Percentiles rank a stretch among this genome's conserved stretches.
These are phyloP conservation scores for Mucor indicus DNA, from an alignment of 371 early-diverging fungal genomes.

Conservation along the genomic window DNA sequence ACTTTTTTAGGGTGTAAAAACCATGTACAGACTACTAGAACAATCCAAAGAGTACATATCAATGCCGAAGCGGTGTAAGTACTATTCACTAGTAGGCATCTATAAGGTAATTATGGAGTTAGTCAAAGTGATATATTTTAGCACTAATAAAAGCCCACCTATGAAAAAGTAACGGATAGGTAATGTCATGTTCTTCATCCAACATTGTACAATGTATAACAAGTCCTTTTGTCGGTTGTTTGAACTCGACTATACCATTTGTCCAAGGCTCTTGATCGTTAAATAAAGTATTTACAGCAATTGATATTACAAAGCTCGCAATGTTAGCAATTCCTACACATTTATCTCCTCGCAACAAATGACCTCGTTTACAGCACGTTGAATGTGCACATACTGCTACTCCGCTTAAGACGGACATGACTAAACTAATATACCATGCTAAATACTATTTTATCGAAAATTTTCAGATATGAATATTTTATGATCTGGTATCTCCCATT, in stretches of 20 bases:
- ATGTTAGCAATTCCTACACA: slow-evolving; percentile 23
- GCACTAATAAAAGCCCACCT: slow-evolving; percentile 16
- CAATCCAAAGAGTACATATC: slow-evolving; percentile 7
- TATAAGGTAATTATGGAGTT: background rate
- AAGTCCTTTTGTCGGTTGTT: slow-evolving; percentile 32
- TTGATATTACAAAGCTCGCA: slow-evolving; percentile 1
- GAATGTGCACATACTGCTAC: slow-evolving; percentile 28
- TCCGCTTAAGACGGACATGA: slow-evolving; percentile 20
- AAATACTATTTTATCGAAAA: slow-evolving; percentile 19
- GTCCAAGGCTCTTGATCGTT: slow-evolving; percentile 41
- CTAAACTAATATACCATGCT: slow-evolving; percentile 23
- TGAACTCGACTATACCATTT: slow-evolving; percentile 28
- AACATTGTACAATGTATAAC: slow-evolving; percentile 28
- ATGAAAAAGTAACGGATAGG: slow-evolving; percentile 34
- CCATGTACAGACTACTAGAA: background rate
- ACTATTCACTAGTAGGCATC: slow-evolving; percentile 10
- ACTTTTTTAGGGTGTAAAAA: background rate
- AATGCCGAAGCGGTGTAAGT: background rate
- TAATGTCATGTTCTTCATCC: slow-evolving; percentile 19
- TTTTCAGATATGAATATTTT: background rate
- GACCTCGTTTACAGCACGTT: slow-evolving; percentile 25
- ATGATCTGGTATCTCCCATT: background rate
- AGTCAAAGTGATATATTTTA: background rate
- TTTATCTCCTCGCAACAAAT: slow-evolving; percentile 30
- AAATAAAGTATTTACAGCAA: slow-evolving; percentile 21